Evolutionary conservation across 192 early-diverging fungal species (phyloP).

Genomic region (Jimgerdemannia flammicorona): DNA sequence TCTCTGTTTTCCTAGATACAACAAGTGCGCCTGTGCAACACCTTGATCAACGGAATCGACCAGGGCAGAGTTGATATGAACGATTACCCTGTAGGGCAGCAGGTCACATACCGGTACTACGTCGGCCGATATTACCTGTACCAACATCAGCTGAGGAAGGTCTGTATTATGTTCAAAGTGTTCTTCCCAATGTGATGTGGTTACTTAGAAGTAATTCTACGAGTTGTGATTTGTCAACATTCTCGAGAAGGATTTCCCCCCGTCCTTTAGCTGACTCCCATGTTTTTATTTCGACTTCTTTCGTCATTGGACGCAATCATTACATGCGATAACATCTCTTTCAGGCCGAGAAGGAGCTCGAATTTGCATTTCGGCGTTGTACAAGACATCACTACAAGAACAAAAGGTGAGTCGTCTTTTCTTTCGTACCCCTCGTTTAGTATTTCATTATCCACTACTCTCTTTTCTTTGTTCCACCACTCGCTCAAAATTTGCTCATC

Average conservation of each 20-base stretch:
- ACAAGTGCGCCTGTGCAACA: conserved; percentile 39
- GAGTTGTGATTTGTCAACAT: no score
- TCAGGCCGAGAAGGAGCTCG: conserved; percentile 27
- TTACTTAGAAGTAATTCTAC: no score
- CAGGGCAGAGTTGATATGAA: conserved; percentile 27
- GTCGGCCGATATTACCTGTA: conserved; percentile 42
- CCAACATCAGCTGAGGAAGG: conserved; percentile 33
- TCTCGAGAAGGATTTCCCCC: no score
- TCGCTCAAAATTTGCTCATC: no score
- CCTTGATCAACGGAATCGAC: conserved; percentile 36
- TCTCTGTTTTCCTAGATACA: conserved; percentile 16
- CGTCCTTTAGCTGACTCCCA: no score
- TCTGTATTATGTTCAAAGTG: no score
- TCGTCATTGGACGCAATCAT: not conserved
- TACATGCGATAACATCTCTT: not conserved
- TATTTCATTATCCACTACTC: no score
- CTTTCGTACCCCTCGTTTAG: not conserved
- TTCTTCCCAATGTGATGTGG: no score
- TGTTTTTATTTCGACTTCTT: not conserved
- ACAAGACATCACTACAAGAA: conserved; percentile 25
- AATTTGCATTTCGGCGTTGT: conserved; percentile 39
- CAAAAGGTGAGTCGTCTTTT: conserved; percentile 21
- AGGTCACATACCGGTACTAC: conserved; percentile 45
- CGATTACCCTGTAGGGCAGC: conserved; percentile 39
- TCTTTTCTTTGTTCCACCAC: no score